These are phyloP conservation scores for Pythium dissimile DNA, from an alignment of 352 stramenopile genomes.

Conservation along the genomic window DNA sequence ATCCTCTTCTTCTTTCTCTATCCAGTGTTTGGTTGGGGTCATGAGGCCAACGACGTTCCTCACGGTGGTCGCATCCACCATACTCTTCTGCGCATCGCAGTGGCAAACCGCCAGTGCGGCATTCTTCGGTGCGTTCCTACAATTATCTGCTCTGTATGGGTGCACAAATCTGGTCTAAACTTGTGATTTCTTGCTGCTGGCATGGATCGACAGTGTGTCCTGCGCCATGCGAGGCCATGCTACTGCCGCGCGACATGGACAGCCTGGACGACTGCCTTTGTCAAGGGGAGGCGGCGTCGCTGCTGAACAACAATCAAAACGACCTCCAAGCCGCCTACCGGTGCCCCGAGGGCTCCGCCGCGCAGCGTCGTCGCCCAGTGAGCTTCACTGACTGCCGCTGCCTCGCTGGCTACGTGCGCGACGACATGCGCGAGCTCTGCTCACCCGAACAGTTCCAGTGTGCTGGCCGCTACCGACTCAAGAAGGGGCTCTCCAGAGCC, in stretches of 20 bases:
- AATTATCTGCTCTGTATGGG: not conserved
- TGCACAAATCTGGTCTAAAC: not conserved
- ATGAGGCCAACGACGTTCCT: slow-evolving; percentile 6
- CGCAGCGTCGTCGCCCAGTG: slow-evolving; percentile 28
- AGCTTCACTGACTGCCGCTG: slow-evolving; percentile 46
- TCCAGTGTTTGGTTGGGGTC: too few relatives aligned
- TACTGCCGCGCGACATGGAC: slow-evolving; percentile 83
- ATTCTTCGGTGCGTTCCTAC: slow-evolving; percentile 15
- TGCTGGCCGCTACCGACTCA: slow-evolving; percentile 52
- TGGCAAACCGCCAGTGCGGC: slow-evolving; percentile 1
- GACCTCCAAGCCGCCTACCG: too few relatives aligned
- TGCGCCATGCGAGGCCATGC: slow-evolving; percentile 59
- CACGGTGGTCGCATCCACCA: not conserved
- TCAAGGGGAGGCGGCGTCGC: slow-evolving; percentile 12
- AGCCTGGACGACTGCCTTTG: slow-evolving; percentile 72
- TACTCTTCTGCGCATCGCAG: slow-evolving; percentile 7
- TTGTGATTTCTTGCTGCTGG: not conserved
- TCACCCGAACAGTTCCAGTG: slow-evolving; percentile 46
- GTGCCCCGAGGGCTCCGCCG: slow-evolving; percentile 32
- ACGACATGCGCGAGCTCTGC: slow-evolving; percentile 35
- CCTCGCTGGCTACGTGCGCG: slow-evolving; percentile 26
- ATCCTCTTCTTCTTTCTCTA: too few relatives aligned
- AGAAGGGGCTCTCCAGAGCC: slow-evolving; percentile 21
- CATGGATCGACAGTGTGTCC: slow-evolving; percentile 40
- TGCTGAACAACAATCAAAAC: slow-evolving; percentile 19